These are phyloP conservation scores for Grigorovia jiainica DNA, from an alignment of 805 yeast species.

Conservation along the genomic window DNA sequence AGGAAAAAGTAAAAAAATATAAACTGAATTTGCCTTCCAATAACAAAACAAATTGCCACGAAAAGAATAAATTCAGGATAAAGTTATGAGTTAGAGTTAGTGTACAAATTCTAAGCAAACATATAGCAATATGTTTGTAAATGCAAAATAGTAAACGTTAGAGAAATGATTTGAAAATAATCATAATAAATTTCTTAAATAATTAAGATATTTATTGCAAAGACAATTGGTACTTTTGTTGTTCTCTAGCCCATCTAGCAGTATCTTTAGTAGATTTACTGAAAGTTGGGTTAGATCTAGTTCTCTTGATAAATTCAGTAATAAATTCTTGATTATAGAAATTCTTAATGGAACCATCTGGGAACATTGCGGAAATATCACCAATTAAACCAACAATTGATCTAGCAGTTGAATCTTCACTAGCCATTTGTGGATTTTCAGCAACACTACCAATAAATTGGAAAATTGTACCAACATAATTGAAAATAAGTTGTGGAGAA, in stretches of 20 bases:
- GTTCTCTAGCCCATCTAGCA: conserved; percentile 97
- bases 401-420: conserved; percentile 64
- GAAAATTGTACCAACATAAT: conserved; percentile 62
- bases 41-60: too few relatives aligned
- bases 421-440: conserved; percentile 48
- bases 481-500: conserved; percentile 52
- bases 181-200: not conserved
- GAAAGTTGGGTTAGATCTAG: conserved; percentile 54
- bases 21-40: too few relatives aligned
- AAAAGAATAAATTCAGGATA: too few relatives aligned
- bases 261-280: conserved; percentile 69
- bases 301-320: conserved; percentile 60
- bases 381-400: conserved; percentile 87
- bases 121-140: not conserved
- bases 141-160: not conserved
- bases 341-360: conserved; percentile 62
- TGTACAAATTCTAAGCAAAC: not conserved
- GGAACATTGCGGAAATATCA: conserved; percentile 81
- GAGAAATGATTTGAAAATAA: not conserved
- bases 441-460: conserved; percentile 54
- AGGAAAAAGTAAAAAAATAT: conserved; percentile 6
- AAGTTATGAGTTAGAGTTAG: not conserved
- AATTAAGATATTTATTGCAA: conserved; percentile 8
- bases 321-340: conserved; percentile 72
- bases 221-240: conserved; percentile 26